A percentile compares a stretch with the other conserved stretches of the same genome.
phyloP scores from a whole-genome alignment of 75 land plant genomes.

The Pseudotsuga menziesii region DNA sequence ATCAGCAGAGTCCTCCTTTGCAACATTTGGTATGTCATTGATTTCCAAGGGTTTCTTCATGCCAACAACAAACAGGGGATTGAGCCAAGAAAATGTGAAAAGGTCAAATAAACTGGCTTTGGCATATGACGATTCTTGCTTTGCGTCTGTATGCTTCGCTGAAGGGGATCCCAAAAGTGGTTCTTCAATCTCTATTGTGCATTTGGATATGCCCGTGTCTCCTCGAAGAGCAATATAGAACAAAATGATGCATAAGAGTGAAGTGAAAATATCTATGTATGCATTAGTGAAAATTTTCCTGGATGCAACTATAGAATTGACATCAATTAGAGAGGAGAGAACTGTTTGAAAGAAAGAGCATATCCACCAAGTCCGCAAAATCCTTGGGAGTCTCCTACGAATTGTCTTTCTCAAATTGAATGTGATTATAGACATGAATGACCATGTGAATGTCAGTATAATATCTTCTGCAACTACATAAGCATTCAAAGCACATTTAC shows the following conservation, averaged over 20 bases:
- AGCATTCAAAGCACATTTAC: slow-evolving; percentile 15
- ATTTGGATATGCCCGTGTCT: slow-evolving; percentile 29
- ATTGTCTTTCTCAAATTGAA: slow-evolving; percentile 10
- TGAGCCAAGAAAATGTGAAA: slow-evolving; percentile 81
- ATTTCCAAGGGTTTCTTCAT: slow-evolving; percentile 61
- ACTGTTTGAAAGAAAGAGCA: slow-evolving; percentile 37
- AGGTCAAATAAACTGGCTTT: slow-evolving; percentile 53
- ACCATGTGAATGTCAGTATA: slow-evolving; percentile 48
- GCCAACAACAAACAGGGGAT: slow-evolving; percentile 64
- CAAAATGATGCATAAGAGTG: slow-evolving; percentile 27
- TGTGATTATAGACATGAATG: slow-evolving; percentile 17
- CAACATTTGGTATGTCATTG: slow-evolving; percentile 62
- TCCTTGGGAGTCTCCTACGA: slow-evolving; percentile 34
- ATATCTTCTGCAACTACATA: slow-evolving; percentile 20
- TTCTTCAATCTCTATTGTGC: slow-evolving; percentile 20
- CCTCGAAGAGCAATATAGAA: slow-evolving; percentile 36
- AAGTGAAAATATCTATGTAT: slow-evolving; percentile 19
- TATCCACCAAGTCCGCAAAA: slow-evolving; percentile 58
- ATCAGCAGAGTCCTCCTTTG: slow-evolving; percentile 50
- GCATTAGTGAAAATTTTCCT: slow-evolving; percentile 2
- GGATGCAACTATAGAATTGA: slow-evolving; percentile 6
- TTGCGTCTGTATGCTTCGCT: slow-evolving; percentile 10
- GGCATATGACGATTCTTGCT: slow-evolving; percentile 35
- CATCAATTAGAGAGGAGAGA: slow-evolving; percentile 13
- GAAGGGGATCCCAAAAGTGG: slow-evolving; percentile 42